Base-by-base conservation (phyloP, 2,329 filamentous ascomycete genomes). In the Claviceps arundinis region DNA sequence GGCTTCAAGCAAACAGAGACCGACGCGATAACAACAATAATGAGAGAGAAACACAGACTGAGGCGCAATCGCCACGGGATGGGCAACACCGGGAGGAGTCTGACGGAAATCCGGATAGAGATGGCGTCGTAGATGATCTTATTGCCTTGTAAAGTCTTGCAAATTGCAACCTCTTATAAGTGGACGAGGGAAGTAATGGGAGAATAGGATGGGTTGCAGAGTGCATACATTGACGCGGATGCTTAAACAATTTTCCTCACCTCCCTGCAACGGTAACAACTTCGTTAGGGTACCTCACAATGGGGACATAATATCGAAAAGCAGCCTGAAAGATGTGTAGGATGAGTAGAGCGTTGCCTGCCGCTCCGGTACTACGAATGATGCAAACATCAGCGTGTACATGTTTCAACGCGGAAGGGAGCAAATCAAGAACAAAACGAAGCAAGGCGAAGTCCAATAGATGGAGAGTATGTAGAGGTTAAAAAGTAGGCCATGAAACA, bases 141-240 rank as follows among this genome's bases (percentile, higher is more conserved):
- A 47, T 54, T 54, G 47, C 42, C 24, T 38, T 54, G 50, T 55
- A 55, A 44, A 37, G 13, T n/a, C 16, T 9, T 9, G 4, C 5
- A 14, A 41, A 38, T 22, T 22, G 22, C 22, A 8, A 3, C 2
- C 6, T 24, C n/a, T 37, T 43, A 14, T 37, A 30, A 17, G 34
- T 38, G 44, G 42, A 52, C 48, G 47, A 42, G 19, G 41, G 9
- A 50, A 37, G 41, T 30, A 26, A 24, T 5, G 42, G 19, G 14
- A 17, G 17, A 45, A 24, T 17, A 38, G 11, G n/a, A 7, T 43
- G 44, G 26, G 41, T 19, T n/a, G 30, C 19, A 50, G 22, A 38
- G 13, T 40, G 17, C 17, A 24, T 49, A 40, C 22, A 24, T 34
- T n/a, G 5, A 6, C 37, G 24, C 37, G 37, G 14, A 37, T 22